Base-by-base conservation (phyloP, 768 basidiomycete genomes). In the Calocybe indica region DNA sequence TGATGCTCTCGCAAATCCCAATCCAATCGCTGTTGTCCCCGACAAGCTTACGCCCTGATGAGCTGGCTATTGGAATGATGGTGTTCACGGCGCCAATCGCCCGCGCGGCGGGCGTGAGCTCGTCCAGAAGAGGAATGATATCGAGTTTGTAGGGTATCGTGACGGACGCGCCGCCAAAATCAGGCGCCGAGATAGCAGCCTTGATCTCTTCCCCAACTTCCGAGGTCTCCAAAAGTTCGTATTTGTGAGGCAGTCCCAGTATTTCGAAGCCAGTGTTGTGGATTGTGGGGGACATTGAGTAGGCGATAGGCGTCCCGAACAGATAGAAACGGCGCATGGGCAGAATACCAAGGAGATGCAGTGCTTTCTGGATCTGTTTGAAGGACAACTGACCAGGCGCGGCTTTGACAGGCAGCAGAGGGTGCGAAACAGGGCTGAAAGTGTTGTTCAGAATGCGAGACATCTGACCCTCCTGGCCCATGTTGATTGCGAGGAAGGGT, bases 1-100 rank as follows among this genome's bases (percentile, higher is more conserved):
- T 56, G 45, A 83, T 75, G 55, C 71, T 76, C 12, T 81, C 72
- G 11, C 74, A 74, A 55, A 99, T 94, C 0, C 91, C 95, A 40
- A 89, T 66, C 86, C 95, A 98, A 59, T 98, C 96, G 0, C 94
- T 96, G 68, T 98, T 99, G 58, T 98, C 93, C 2, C 96, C 96
- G 38, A 78, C 73, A 12, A 98, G 71, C n/a, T 74, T 68, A 1
- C 76, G 78, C 31, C 70, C 67, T 1, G 66, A 59, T 6, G 64
- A 58, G 7, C 59, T 65, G 3, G 58, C 55, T 2, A 62, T 57
- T 2, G 86, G 83, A 12, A 92, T 75, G 63, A 98, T 79, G 38
- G 94, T 98, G 64, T 99, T 98, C 53, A 98, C 91, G 0, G 96
- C 96, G 0, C 96, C 96, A 50, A 99, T 93, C 3, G 78, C 71